Percentiles rank a stretch among this genome's conserved stretches.
Conservation (phyloP, 345 rosid species). For the Dipteronia dyeriana region DNA sequence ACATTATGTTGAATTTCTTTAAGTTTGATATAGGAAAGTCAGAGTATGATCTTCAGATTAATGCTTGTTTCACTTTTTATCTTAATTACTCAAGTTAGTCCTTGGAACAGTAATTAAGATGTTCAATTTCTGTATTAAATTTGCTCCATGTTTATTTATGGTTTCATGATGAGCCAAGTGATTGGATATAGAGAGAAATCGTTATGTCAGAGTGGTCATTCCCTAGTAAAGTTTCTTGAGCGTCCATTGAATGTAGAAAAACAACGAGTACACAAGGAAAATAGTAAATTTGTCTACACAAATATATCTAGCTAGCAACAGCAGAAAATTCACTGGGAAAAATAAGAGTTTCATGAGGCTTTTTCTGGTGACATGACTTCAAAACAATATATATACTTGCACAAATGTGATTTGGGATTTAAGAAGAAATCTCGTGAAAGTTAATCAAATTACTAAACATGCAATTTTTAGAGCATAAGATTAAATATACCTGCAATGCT, state of each 20-base stretch:
- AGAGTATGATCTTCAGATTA: conserved; percentile 3
- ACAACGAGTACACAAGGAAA: neutral
- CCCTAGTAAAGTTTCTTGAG: neutral
- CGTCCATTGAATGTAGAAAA: neutral
- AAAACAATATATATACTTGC: neutral
- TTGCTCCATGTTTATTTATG: neutral
- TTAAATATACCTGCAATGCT: neutral
- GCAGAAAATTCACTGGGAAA: neutral
- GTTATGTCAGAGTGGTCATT: neutral
- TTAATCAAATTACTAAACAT: neutral
- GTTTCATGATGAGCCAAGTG: neutral
- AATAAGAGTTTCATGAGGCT: neutral
- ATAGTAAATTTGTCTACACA: neutral
- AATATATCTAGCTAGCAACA: neutral
- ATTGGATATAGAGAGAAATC: neutral
- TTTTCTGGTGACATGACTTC: neutral
- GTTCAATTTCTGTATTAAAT: neutral
- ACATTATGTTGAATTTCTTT: neutral
- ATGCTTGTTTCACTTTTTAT: conserved; percentile 12
- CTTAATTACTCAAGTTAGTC: neutral
- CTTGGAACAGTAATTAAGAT: neutral
- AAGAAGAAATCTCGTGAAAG: neutral
- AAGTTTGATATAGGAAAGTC: neutral
- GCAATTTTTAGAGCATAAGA: neutral
- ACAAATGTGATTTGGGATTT: neutral